Conservation (phyloP, 2,329 filamentous ascomycete genomes). For the Ophiobolus disseminans region DNA sequence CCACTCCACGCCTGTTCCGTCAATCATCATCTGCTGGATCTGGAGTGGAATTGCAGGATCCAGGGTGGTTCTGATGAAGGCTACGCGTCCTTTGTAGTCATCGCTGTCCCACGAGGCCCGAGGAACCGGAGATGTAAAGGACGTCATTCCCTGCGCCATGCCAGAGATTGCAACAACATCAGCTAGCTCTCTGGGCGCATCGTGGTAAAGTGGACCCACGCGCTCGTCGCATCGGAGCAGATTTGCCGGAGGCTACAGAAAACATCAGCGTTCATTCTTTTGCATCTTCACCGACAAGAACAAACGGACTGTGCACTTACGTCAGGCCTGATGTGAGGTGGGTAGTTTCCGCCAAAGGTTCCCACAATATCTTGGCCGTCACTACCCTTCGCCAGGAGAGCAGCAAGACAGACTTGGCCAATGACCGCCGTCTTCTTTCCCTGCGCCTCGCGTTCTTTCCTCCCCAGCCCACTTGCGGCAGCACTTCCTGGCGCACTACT, state of each 20-base stretch:
- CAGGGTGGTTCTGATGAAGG: constrained; percentile 25
- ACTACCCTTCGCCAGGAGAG: constrained; percentile 19
- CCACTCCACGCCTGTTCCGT: constrained; percentile 28
- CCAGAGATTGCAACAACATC: constrained; percentile 20
- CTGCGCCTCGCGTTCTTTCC: constrained; percentile 13
- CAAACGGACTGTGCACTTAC: constrained; percentile 10
- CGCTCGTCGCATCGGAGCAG: constrained; percentile 32
- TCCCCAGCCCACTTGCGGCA: constrained; percentile 15
- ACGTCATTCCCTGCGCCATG: constrained; percentile 26
- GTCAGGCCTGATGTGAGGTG: constrained; percentile 25
- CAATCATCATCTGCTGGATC: constrained; percentile 39
- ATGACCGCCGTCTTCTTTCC: constrained; percentile 28
- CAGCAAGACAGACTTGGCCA: constrained; percentile 22
- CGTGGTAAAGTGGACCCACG: constrained; percentile 19
- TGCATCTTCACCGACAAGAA: background rate
- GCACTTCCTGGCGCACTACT: constrained; percentile 20
- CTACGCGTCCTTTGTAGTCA: constrained; percentile 20
- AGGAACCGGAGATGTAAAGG: constrained; percentile 21
- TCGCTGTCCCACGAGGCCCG: constrained; percentile 22
- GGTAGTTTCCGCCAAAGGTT: constrained; percentile 22
- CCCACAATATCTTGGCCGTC: constrained; percentile 20
- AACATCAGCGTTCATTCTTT: background rate
- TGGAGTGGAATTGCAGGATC: constrained; percentile 35
- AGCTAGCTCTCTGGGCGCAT: constrained; percentile 14
- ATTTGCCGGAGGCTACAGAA: constrained; percentile 12